Conservation (phyloP, 441 rosid genomes). For the Omphalea diandra region DNA sequence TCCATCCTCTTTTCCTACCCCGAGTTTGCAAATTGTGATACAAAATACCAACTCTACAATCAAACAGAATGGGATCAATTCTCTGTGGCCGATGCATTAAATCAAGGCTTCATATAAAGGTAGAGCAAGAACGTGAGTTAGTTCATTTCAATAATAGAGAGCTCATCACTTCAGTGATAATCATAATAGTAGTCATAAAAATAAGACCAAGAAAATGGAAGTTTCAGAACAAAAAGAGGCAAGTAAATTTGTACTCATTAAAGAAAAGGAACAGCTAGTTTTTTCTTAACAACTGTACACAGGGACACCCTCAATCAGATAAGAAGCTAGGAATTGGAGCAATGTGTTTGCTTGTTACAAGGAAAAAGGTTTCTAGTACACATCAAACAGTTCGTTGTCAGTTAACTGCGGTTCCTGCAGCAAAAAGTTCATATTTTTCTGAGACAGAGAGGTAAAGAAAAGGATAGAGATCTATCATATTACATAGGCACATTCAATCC, state of each 20-base stretch:
- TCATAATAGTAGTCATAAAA: background rate
- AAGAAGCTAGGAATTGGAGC: background rate
- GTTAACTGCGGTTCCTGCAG: slow-evolving; percentile 87
- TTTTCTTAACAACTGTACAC: slow-evolving; percentile 1
- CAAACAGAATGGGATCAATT: too few species aligned
- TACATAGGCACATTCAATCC: background rate
- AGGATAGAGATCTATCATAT: background rate
- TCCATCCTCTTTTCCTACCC: too few species aligned
- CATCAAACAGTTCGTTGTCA: slow-evolving; percentile 68
- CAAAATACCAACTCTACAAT: too few species aligned
- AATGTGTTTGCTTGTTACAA: slow-evolving; percentile 32
- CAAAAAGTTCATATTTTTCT: background rate
- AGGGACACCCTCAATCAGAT: background rate
- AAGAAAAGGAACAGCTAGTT: too few species aligned
- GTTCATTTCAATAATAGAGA: background rate
- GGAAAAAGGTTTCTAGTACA: slow-evolving; percentile 63
- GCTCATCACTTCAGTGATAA: background rate
- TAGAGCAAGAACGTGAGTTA: background rate
- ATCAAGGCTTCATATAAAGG: too few species aligned
- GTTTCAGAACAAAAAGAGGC: background rate
- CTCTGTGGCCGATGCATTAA: too few species aligned
- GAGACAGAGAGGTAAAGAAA: slow-evolving; percentile 9
- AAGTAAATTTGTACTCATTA: background rate
- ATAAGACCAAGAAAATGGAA: background rate
- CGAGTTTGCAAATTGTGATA: too few species aligned